phyloP scores from a whole-genome alignment of 2,329 filamentous ascomycete genomes.

The Fulvia fulva region DNA sequence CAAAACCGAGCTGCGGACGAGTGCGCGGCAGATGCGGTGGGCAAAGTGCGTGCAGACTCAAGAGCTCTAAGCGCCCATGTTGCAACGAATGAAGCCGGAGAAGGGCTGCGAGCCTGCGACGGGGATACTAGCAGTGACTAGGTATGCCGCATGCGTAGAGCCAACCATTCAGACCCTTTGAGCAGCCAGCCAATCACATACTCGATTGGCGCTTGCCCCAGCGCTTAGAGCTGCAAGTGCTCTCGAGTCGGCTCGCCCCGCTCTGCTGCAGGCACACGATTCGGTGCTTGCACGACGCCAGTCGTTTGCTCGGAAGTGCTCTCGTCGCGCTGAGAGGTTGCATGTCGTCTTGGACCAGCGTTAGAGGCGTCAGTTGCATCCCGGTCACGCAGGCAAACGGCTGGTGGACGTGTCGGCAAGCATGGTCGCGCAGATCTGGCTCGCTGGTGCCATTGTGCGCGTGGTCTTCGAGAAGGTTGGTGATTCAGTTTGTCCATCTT shows the following conservation, averaged over 20 bases:
- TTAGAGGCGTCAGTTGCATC: conserved; percentile 4
- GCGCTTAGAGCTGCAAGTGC: conserved; percentile 18
- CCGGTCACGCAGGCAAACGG: conserved; percentile 9
- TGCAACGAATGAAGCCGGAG: conserved; percentile 16
- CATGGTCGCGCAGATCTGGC: conserved; percentile 2
- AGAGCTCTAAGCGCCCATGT: conserved; percentile 19
- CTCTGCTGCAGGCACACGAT: conserved; percentile 16
- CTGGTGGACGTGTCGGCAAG: neutral
- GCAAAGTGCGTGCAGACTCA: conserved; percentile 19
- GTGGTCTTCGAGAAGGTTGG: conserved; percentile 9
- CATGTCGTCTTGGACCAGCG: neutral
- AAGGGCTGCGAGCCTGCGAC: neutral
- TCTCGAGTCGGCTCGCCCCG: no score
- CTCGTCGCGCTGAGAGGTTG: conserved; percentile 16
- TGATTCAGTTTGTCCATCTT: conserved; percentile 3
- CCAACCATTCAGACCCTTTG: neutral
- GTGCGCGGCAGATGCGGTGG: conserved; percentile 17
- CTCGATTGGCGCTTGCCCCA: conserved; percentile 15
- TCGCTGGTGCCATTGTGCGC: conserved; percentile 9
- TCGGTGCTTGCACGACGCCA: conserved; percentile 12
- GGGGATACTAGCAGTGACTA: no score
- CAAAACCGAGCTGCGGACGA: conserved; percentile 8
- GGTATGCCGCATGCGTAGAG: neutral
- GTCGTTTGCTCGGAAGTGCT: conserved; percentile 8
- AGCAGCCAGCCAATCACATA: conserved; percentile 7